Evolutionary conservation across 1,139 yeast species (phyloP).

Genomic region (Geotrichum fermentans): DNA sequence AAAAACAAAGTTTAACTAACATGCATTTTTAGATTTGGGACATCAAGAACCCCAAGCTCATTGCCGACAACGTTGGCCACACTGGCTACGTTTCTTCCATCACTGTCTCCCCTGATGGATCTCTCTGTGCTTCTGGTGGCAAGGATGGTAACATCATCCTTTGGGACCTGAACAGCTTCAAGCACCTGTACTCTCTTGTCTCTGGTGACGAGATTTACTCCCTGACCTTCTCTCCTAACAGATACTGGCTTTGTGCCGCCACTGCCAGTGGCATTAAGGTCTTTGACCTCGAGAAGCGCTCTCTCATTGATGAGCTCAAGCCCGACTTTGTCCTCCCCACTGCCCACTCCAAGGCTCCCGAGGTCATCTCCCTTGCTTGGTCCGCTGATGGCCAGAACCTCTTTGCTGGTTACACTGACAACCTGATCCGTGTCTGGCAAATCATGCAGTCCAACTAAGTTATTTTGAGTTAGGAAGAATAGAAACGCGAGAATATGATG

Average conservation of each 20-base stretch:
- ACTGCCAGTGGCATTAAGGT: constrained; percentile 96
- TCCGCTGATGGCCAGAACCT: constrained; percentile 99
- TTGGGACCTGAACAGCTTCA: constrained; percentile 92
- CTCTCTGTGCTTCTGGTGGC: constrained; percentile 98
- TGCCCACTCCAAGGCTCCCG: constrained; percentile 90
- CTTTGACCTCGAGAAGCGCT: constrained; percentile 95
- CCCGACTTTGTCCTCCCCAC: constrained; percentile 92
- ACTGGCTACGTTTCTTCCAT: constrained; percentile 97
- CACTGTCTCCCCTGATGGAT: constrained; percentile 99
- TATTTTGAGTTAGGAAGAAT: constrained; percentile 13
- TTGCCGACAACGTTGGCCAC: constrained; percentile 99
- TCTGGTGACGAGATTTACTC: constrained; percentile 98
- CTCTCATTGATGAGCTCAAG: constrained; percentile 94
- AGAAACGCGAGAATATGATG: constrained; percentile 8
- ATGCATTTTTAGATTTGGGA: constrained; percentile 76
- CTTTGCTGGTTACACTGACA: constrained; percentile 99
- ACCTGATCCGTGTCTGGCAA: constrained; percentile 99
- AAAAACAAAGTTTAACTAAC: constrained; percentile 38
- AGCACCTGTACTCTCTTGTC: constrained; percentile 87
- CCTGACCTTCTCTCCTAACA: constrained; percentile 99
- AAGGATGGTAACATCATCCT: constrained; percentile 98
- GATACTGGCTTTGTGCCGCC: constrained; percentile 99
- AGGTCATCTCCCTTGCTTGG: constrained; percentile 97
- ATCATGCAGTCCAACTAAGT: constrained; percentile 81
- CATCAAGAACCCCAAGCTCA: constrained; percentile 75